Base-by-base conservation (phyloP, 129 eudicot genomes). In the Mikania micrantha region DNA sequence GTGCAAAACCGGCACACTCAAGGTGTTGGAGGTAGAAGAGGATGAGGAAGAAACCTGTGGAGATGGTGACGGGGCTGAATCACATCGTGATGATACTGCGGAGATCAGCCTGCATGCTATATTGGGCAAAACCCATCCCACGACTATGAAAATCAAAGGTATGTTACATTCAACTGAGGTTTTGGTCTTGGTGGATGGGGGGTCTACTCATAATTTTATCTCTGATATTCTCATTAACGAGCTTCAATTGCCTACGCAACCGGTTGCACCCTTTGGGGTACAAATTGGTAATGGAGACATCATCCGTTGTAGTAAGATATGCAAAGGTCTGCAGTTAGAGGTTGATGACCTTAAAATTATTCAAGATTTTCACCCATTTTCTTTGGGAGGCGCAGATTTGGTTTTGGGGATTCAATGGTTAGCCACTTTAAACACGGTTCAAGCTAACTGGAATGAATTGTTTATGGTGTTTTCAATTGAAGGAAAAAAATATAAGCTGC, bases 281-380 rank as follows among this genome's bases (percentile, higher is more conserved):
- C 25, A n/a, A n/a, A n/a, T n/a, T n/a, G n/a, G n/a, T n/a, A n/a
- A n/a, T n/a, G n/a, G n/a, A n/a, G n/a, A n/a, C 10, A 29, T 56
- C 27, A 56, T 56, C n/a, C 62, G 62, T 20, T 25, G 62, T 25
- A 27, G 62, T 24, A 25, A 27, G 27, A 56, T 56, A 11, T 56
- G 61, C 16, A 56, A 56, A 28, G 35, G 27, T 11, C 8, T 56
- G 27, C 0, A 13, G 1, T 2, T 56, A 16, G 19, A 59, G 40
- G 24, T 31, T 1, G 34, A 59, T 16, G 65, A 59, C 12, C 67
- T 61, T 41, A 41, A 41, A 41, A 41, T 41, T 41, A 4, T 11
- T 4, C 47, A 61, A 61, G 67, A 61, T 61, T 56, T 56, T n/a
- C 62, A 56, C 13, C 48, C 67, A 16, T 61, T 61, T 36, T 61